These are phyloP conservation scores for Leccinum subgranulosum DNA, from an alignment of 768 basidiomycete species.

Conservation along the genomic window DNA sequence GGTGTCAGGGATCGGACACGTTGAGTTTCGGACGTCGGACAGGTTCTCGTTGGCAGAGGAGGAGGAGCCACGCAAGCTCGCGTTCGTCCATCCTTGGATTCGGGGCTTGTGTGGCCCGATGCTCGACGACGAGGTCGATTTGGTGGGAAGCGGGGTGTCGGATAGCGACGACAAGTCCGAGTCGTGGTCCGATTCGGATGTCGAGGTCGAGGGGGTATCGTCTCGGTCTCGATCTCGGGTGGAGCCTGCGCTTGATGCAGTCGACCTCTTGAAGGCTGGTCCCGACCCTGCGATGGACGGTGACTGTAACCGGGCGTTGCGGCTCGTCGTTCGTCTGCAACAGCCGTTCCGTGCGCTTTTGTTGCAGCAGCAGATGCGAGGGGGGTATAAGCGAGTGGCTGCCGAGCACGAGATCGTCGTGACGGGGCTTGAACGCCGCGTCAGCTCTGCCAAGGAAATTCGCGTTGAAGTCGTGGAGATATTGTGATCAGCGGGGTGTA, in stretches of 20 bases:
- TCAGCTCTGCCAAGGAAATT: not conserved
- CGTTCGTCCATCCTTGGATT: conserved; percentile 14
- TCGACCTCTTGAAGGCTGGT: not conserved
- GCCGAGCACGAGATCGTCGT: not conserved
- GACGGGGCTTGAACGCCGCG: not conserved
- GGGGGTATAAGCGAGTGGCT: not conserved
- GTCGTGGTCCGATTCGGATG: not conserved
- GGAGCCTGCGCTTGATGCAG: not conserved
- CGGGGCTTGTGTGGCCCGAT: conserved; percentile 1
- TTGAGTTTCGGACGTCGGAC: conserved; percentile 2
- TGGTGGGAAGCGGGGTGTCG: not conserved
- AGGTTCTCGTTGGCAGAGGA: not conserved
- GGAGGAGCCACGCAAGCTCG: not conserved
- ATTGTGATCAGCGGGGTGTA: not conserved
- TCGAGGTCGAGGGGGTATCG: not conserved
- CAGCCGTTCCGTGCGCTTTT: conserved; percentile 9
- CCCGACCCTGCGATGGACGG: not conserved
- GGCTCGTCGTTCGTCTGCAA: conserved; percentile 3
- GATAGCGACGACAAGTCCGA: not conserved
- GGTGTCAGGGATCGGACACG: conserved; percentile 1
- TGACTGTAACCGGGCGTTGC: not conserved
- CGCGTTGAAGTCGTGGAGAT: not conserved
- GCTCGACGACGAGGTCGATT: not conserved
- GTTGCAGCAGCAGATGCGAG: not conserved
- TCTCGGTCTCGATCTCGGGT: not conserved